Conservation (phyloP, 2,329 filamentous ascomycete genomes). For the Hypoxylon sp. region DNA sequence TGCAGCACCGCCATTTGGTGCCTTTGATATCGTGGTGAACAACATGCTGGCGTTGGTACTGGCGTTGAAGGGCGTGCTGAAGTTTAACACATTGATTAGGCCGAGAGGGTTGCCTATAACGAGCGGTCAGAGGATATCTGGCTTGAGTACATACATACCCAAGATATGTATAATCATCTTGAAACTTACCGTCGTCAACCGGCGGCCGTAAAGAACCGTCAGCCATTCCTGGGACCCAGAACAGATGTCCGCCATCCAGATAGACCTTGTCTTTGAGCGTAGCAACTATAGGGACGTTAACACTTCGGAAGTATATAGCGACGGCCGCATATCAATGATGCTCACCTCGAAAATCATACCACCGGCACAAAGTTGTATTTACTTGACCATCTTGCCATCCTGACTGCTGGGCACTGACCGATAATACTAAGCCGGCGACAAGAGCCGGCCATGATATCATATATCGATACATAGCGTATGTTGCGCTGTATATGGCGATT, state of each 20-base stretch:
- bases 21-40: constrained; percentile 62
- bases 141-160: not conserved
- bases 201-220: constrained; percentile 55
- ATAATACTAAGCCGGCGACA: constrained; percentile 46
- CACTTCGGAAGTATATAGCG: constrained; percentile 36
- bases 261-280: constrained; percentile 72
- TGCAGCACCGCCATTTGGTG: constrained; percentile 55
- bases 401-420: constrained; percentile 57
- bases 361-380: constrained; percentile 70
- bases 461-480: constrained; percentile 47
- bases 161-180: not conserved
- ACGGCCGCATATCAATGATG: constrained; percentile 40
- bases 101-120: constrained; percentile 63
- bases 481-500: constrained; percentile 28
- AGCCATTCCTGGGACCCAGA: constrained; percentile 63
- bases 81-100: constrained; percentile 67
- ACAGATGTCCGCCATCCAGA: constrained; percentile 71
- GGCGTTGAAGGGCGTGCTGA: constrained; percentile 67
- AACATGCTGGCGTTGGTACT: constrained; percentile 65
- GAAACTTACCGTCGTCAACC: constrained; percentile 57
- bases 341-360: constrained; percentile 58
- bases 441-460: constrained; percentile 47
- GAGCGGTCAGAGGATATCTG: constrained; percentile 24
- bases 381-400: constrained; percentile 65
- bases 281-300: constrained; percentile 57